Base-by-base conservation (phyloP, 2,329 filamentous ascomycete species). In the Fonsecaea pedrosoi region DNA sequence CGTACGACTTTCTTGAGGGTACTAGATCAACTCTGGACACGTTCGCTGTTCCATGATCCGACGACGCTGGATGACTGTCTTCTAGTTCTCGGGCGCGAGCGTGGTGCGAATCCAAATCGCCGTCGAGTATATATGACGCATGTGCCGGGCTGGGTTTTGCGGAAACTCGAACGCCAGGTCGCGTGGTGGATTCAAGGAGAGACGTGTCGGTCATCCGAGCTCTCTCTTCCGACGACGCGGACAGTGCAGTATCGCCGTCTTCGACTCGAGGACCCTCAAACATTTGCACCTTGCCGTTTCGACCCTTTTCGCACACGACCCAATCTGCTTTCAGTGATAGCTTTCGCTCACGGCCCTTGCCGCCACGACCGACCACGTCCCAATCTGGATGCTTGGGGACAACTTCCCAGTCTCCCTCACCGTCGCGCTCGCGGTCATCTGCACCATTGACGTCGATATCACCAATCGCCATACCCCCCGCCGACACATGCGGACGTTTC, bases 361-460 rank as follows among this genome's bases (percentile, higher is more conserved):
- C 25, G 18, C 35, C 53, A 12, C 34, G 32, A n/a, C 25, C 35
- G n/a, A 61, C 42, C n/a, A 61, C 35, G 30, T 61, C n/a, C 45
- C 45, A 61, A 9, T 61, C 59, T 10, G 59, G 59, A 15, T 61
- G 15, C 4, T n/a, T 18, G 4, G 45, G 45, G 5, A 61, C 59
- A 4, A 61, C 21, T 53, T 61, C 42, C 59, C 59, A 61, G 3
- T 50, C 34, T 25, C 25, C 25, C 25, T 25, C 25, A 25, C 25
- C 25, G 25, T 25, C 25, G 25, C 25, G 1, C 2, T 25, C 25
- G 25, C 25, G 25, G 8, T 38, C 53, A 30, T 50, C 40, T 37
- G 13, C 18, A 25, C 10, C 34, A 55, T 5, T 10, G 30, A 32
- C 18, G 35, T 15, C 4, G 15, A 25, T 25, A 2, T 8, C 35